These are phyloP conservation scores for Phytophthora tubulina DNA, from an alignment of 352 stramenopile species.

Conservation along the genomic window DNA sequence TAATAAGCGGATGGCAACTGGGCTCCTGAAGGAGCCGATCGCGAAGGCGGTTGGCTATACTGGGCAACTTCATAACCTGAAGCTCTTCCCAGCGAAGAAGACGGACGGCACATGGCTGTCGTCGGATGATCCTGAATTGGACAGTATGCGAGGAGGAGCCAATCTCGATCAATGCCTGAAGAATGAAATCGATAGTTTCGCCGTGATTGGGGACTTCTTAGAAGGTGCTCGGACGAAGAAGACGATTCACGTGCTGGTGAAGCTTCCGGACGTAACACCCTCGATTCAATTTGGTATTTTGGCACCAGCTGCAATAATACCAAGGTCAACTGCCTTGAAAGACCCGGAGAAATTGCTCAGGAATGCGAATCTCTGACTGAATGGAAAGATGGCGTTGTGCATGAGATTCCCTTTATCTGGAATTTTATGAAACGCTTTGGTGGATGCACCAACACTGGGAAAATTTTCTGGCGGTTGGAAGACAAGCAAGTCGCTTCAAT, in stretches of 20 bases:
- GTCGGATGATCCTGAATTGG: too few relatives aligned
- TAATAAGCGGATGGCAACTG: too few relatives aligned
- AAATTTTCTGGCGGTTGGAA: slow-evolving; percentile 38
- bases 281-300: background rate
- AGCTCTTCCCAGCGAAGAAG: too few relatives aligned
- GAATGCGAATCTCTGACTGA: background rate
- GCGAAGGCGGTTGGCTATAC: too few relatives aligned
- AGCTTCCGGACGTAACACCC: background rate
- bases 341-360: background rate
- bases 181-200: too few relatives aligned
- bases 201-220: too few relatives aligned
- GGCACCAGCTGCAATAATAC: background rate
- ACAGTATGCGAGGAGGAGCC: too few relatives aligned
- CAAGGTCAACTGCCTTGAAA: background rate
- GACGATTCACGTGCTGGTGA: background rate
- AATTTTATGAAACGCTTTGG: background rate
- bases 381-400: background rate
- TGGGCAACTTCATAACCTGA: too few relatives aligned
- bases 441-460: slow-evolving; percentile 23
- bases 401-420: background rate
- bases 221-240: background rate
- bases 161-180: too few relatives aligned
- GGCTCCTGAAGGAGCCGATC: too few relatives aligned
- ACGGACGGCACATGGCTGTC: too few relatives aligned
- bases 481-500: slow-evolving; percentile 29